Conservation (phyloP, 1,284 basidiomycete genomes). For the Austroboletus rostrupii region DNA sequence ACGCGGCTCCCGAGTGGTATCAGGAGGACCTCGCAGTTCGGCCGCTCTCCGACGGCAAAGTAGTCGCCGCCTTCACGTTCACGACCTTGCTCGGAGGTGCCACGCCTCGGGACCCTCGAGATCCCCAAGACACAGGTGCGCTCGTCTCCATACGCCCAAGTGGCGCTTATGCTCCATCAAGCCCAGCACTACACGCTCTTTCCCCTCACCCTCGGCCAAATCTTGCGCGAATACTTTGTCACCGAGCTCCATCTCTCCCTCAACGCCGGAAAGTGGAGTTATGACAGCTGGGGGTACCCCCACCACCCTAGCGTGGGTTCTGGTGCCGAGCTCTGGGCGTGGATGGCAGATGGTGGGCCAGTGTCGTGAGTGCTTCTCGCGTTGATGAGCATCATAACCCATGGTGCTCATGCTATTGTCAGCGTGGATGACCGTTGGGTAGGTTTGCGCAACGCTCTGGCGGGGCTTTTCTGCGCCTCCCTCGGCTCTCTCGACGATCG, state of each 20-base stretch:
- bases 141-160: background rate
- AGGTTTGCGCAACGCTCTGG: constrained; percentile 82
- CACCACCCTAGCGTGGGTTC: constrained; percentile 72
- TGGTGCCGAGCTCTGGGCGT: constrained; percentile 88
- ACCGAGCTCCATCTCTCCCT: constrained; percentile 85
- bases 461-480: constrained; percentile 93
- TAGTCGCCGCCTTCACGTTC: constrained; percentile 84
- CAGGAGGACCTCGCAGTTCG: constrained; percentile 71
- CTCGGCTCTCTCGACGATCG: constrained; percentile 73
- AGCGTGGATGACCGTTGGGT: constrained; percentile 80
- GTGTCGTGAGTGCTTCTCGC: constrained; percentile 42
- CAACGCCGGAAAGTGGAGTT: constrained; percentile 90
- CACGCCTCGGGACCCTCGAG: constrained; percentile 51
- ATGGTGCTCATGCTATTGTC: background rate
- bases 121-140: constrained; percentile 44
- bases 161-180: constrained; percentile 20
- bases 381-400: background rate
- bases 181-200: constrained; percentile 84
- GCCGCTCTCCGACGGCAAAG: constrained; percentile 80
- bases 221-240: constrained; percentile 79
- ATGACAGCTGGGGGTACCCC: constrained; percentile 80
- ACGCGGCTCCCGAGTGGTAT: constrained; percentile 39
- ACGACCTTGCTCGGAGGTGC: constrained; percentile 57
- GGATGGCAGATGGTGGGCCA: constrained; percentile 66
- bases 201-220: constrained; percentile 82